Base-by-base conservation (phyloP, 2,329 filamentous ascomycete genomes). In the Cercospora sesami region DNA sequence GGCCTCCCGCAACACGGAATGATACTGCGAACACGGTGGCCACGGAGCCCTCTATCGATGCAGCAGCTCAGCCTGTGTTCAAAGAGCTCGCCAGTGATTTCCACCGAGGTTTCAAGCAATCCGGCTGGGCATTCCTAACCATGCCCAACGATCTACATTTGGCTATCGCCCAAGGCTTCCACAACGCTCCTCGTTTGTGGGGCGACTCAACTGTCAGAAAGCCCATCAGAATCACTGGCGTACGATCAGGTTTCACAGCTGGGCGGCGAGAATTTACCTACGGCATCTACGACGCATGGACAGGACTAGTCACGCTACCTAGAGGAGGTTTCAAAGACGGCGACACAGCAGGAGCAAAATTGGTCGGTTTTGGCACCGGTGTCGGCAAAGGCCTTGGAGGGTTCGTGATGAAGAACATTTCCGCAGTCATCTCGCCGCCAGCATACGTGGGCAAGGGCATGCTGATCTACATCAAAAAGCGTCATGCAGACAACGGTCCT, bases 81-180 rank as follows among this genome's bases (percentile, higher is more conserved):
- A 67, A 71, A 5, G 75, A 78, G 63, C 64, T 79, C 28, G 89
- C 88, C 1, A 81, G 91, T 12, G 87, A 86, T 58, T 88, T 91
- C 7, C 86, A 87, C 1, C 90, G 87, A 72, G 88, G 90, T 1
- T 85, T 93, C 39, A 86, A 87, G 23, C 87, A 89, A n/a, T 90
- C 95, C 59, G 87, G 94, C 5, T 86, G 86, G 10, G 89, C 91
- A n/a, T 87, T 91, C 5, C 83, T 94, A 68, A 92, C 91, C 73
- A 90, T 90, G 1, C 94, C 93, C 0, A 90, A 95, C 85, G 92
- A 96, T 77, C 90, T 97, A 71, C 92, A 91, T 48, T 81, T 97
- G 51, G 91, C 91, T 0, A 80, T 97, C 42, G 91, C 93, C 0
- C 91, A 91, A 78, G 94, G 94, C 0, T 95, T 97, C 77, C 90